Conservation (phyloP, 768 basidiomycete species). For the Terana coerulea region DNA sequence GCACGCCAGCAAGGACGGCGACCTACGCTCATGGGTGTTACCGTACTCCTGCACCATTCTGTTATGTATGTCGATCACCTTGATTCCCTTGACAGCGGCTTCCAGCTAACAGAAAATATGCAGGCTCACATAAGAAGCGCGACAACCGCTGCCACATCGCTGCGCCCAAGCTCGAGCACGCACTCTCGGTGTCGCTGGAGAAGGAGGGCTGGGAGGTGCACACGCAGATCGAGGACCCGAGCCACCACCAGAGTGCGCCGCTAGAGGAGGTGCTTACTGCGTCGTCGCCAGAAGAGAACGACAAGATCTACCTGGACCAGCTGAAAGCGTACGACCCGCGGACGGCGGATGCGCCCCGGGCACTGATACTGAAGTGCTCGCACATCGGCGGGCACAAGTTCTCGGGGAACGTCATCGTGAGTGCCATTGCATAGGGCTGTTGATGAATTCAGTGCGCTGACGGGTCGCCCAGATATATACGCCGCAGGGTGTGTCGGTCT, state of each 20-base stretch:
- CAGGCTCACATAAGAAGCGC: conserved; percentile 90
- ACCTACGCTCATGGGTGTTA: conserved; percentile 69
- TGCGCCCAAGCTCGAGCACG: conserved; percentile 77
- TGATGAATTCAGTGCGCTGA: not conserved
- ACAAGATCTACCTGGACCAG: conserved; percentile 46
- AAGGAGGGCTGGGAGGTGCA: conserved; percentile 71
- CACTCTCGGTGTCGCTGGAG: conserved; percentile 60
- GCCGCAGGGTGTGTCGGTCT: conserved; percentile 80
- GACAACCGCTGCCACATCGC: conserved; percentile 91
- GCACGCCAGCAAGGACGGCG: conserved; percentile 37
- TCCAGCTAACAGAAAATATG: not conserved
- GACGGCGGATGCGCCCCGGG: conserved; percentile 50
- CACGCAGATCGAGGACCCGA: conserved; percentile 64
- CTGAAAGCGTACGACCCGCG: conserved; percentile 46
- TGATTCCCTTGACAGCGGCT: not conserved
- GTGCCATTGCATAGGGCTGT: conserved; percentile 29
- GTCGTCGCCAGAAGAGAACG: conserved; percentile 49
- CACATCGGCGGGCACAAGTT: conserved; percentile 95
- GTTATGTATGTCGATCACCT: conserved; percentile 59
- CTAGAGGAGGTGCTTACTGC: conserved; percentile 50
- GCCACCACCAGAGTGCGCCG: conserved; percentile 34
- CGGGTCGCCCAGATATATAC: conserved; percentile 64
- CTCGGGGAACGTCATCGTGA: conserved; percentile 85
- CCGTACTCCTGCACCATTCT: conserved; percentile 91
- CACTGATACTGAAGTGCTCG: conserved; percentile 80